These are phyloP conservation scores for Quaeritorhiza haematococci DNA, from an alignment of 371 early-diverging fungal species.

Conservation along the genomic window DNA sequence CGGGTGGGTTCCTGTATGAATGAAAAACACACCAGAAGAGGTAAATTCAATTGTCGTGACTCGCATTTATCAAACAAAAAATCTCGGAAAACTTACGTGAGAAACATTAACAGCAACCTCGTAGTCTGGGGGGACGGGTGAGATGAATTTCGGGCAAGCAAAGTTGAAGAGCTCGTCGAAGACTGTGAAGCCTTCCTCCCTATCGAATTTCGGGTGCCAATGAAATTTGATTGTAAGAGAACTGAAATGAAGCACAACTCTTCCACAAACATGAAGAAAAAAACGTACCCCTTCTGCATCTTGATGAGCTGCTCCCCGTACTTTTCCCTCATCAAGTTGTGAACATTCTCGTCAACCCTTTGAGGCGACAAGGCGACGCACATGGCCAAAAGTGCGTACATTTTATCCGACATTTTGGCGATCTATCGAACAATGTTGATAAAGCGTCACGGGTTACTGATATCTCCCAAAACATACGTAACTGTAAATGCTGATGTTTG, in stretches of 20 bases:
- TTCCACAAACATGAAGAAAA: neutral
- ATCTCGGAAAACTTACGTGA: conserved; percentile 6
- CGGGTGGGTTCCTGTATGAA: conserved; percentile 28
- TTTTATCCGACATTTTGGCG: conserved; percentile 76
- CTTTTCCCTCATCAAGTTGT: conserved; percentile 82
- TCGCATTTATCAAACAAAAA: neutral
- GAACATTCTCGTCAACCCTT: conserved; percentile 84
- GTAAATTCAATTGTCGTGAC: neutral
- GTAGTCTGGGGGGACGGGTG: conserved; percentile 73
- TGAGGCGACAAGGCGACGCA: conserved; percentile 90
- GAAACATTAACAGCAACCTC: conserved; percentile 43
- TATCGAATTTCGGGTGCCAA: conserved; percentile 13
- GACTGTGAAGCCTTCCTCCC: conserved; percentile 71
- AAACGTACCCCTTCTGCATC: conserved; percentile 71
- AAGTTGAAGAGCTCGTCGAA: conserved; percentile 87
- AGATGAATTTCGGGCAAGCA: conserved; percentile 92
- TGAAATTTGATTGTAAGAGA: conserved; percentile 5
- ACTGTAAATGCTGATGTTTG: neutral
- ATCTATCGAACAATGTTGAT: conserved; percentile 45
- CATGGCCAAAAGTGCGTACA: conserved; percentile 89
- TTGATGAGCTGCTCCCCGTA: conserved; percentile 84
- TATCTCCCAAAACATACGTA: neutral
- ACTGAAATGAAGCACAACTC: neutral
- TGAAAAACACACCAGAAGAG: neutral
- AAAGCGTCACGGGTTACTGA: neutral